Evolutionary conservation across 208 protist species (phyloP).

Genomic region (Acanthamoeba comandoni): DNA sequence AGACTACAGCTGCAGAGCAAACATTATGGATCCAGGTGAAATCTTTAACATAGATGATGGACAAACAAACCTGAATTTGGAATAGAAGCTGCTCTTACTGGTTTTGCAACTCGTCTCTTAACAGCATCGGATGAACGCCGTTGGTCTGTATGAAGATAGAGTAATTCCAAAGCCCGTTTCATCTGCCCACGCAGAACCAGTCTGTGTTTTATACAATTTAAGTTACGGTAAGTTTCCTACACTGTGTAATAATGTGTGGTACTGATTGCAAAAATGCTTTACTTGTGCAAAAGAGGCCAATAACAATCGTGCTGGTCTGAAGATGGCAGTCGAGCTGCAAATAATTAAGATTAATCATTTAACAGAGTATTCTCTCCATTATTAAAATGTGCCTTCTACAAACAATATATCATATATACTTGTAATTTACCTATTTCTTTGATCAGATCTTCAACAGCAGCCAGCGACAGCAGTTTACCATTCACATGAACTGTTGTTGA

Average conservation of each 20-base stretch:
- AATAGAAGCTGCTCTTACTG: slow-evolving; percentile 23
- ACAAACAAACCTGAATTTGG: slow-evolving; percentile 9
- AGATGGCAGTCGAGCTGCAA: not conserved
- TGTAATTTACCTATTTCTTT: no score
- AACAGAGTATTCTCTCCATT: no score
- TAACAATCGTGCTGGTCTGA: slow-evolving; percentile 54
- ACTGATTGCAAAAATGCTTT: not conserved
- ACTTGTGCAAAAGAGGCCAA: slow-evolving; percentile 65
- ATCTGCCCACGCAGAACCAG: slow-evolving; percentile 66
- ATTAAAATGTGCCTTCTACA: no score
- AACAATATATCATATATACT: no score
- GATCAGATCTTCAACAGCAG: no score
- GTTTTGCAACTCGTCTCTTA: slow-evolving; percentile 45
- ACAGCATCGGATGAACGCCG: slow-evolving; percentile 4
- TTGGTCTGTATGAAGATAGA: slow-evolving; percentile 53
- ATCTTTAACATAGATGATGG: no score
- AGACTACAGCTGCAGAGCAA: no score
- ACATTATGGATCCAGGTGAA: no score
- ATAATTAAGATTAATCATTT: no score
- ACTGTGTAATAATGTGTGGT: not conserved
- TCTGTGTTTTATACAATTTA: not conserved
- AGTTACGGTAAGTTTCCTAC: not conserved
- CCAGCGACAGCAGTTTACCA: no score
- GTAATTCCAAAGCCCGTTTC: slow-evolving; percentile 47
- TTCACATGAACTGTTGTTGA: no score